These are phyloP conservation scores for Spirogloea muscicola DNA, from an alignment of 139 green algal species.

Conservation along the genomic window DNA sequence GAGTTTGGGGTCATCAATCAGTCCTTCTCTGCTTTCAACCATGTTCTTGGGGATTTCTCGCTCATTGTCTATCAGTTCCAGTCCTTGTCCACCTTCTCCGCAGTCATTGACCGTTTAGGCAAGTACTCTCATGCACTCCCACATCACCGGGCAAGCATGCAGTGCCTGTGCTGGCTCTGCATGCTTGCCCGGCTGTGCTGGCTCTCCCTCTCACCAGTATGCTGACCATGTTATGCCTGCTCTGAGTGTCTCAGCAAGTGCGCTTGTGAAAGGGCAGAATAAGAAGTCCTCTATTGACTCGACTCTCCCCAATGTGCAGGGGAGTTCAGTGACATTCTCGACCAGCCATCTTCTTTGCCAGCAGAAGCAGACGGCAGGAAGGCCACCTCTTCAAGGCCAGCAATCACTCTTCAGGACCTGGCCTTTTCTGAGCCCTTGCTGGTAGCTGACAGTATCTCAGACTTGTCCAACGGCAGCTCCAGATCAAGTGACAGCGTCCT, in stretches of 20 bases:
- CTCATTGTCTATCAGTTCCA: constrained; percentile 97
- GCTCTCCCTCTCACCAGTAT: neutral
- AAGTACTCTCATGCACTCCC: constrained; percentile 5
- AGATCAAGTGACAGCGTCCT: constrained; percentile 34
- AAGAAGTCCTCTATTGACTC: neutral
- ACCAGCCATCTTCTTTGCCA: neutral
- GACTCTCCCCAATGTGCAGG: constrained; percentile 16
- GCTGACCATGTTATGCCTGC: neutral
- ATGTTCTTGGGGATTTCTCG: constrained; percentile 91
- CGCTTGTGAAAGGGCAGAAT: neutral
- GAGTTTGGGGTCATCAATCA: constrained; percentile 99
- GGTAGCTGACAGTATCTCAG: neutral
- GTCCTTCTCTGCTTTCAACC: constrained; percentile 88
- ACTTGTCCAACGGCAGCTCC: neutral
- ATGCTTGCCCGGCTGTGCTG: neutral
- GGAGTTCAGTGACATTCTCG: constrained; percentile 29
- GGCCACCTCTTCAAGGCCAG: neutral
- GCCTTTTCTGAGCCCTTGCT: neutral
- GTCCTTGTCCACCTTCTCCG: constrained; percentile 79
- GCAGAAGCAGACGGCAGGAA: neutral
- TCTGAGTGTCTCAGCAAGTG: neutral
- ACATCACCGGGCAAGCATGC: neutral
- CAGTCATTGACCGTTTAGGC: constrained; percentile 64
- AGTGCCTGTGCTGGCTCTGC: neutral
- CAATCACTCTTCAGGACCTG: neutral